Conservation (phyloP, 1,284 basidiomycete genomes). For the Papiliotrema fonsecae region DNA sequence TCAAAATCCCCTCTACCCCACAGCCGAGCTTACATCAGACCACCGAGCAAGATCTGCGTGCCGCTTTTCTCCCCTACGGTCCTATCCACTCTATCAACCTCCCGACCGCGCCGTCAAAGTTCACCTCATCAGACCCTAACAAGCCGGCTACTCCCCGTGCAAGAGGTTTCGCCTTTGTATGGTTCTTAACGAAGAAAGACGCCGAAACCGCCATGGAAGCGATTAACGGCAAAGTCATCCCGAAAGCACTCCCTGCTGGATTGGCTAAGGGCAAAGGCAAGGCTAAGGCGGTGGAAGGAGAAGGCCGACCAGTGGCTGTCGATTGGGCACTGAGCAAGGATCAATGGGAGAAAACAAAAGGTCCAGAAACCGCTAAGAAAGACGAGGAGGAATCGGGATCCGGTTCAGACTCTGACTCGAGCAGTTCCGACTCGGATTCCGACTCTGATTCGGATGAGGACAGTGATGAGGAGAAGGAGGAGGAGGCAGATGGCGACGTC, state of each 20-base stretch:
- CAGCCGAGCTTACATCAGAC: conserved; percentile 50
- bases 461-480: conserved; percentile 52
- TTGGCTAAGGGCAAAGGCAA: conserved; percentile 47
- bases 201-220: conserved; percentile 78
- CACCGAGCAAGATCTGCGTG: conserved; percentile 78
- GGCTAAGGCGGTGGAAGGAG: conserved; percentile 43
- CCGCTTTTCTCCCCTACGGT: conserved; percentile 82
- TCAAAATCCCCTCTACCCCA: neutral
- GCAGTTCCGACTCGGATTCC: conserved; percentile 21
- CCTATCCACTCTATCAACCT: conserved; percentile 82
- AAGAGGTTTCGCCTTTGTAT: conserved; percentile 92
- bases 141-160: conserved; percentile 50
- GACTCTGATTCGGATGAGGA: conserved; percentile 28
- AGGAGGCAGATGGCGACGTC: conserved; percentile 46
- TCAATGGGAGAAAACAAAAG: conserved; percentile 72
- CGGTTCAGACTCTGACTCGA: conserved; percentile 45
- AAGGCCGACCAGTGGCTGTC: conserved; percentile 75
- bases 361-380: conserved; percentile 47
- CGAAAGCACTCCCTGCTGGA: conserved; percentile 25
- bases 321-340: conserved; percentile 96
- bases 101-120: conserved; percentile 54
- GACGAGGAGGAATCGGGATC: conserved; percentile 13
- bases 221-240: conserved; percentile 73
- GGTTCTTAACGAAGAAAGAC: conserved; percentile 82
- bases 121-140: conserved; percentile 45